Percentiles rank a stretch among this genome's conserved stretches.
Evolutionary conservation across 2,329 filamentous ascomycete species (phyloP).

Genomic region (Colletotrichum sp.): DNA sequence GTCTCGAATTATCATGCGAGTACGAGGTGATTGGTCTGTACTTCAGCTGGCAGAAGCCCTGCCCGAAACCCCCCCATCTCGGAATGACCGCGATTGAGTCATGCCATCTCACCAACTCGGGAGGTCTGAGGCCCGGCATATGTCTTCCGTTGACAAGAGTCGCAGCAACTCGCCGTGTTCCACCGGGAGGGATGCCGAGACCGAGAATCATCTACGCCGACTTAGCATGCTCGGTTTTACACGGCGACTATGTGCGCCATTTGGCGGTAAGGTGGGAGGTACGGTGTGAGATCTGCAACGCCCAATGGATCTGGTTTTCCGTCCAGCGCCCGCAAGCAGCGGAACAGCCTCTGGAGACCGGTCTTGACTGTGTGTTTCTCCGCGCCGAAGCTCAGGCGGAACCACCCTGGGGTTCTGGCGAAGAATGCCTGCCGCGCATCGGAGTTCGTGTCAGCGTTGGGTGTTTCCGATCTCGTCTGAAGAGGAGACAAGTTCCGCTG

Average conservation of each 20-base stretch:
- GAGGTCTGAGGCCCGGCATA: background rate
- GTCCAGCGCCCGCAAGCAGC: background rate
- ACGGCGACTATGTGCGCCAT: background rate
- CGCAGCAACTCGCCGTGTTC: background rate
- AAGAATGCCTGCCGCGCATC: background rate
- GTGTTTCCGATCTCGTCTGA: background rate
- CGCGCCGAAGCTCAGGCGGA: constrained; percentile 2
- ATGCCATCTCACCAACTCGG: background rate
- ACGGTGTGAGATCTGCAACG: background rate
- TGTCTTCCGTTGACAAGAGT: background rate
- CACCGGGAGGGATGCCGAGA: background rate
- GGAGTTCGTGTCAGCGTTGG: background rate
- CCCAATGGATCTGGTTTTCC: background rate
- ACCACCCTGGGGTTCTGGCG: background rate
- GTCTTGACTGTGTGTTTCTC: constrained; percentile 2
- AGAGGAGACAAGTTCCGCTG: background rate
- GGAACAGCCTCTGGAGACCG: background rate
- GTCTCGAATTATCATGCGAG: background rate
- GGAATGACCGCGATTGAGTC: background rate
- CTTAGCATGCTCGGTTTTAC: background rate
- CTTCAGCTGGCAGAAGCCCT: background rate
- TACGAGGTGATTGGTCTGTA: background rate
- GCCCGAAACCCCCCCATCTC: background rate
- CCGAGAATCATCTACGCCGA: background rate
- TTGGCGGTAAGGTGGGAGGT: background rate